Evolutionary conservation across 1,284 basidiomycete species (phyloP), one percentile per base, ranked within the genome.

Genomic region (Exobasidium rhododendri): DNA sequence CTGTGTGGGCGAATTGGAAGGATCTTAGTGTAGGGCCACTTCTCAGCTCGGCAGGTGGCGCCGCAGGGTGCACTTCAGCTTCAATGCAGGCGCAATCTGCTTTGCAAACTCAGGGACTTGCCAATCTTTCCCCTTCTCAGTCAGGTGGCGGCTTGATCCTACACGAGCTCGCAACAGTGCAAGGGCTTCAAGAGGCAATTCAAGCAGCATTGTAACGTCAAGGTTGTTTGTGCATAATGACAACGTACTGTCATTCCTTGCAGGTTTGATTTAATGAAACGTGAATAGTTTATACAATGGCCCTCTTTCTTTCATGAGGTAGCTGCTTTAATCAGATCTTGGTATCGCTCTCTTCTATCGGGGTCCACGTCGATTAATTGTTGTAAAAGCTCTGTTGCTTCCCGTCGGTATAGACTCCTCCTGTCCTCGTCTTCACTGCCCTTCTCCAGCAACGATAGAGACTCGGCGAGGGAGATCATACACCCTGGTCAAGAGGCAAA

Each of bases 1-100:
- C 83, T 49, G 82, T 90, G 3, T 94, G 93, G 93, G 81, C 82
- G 43, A 80, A 76, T n/a, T 92, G 89, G 83, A 85, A 82, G 24
- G 85, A 86, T 57, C 84, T 90, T 67, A 84, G 85, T 59, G 91
- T 96, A 4, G 89, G 90, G 3, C 92, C 93, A 2, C 82, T 97
- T 14, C 84, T 85, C 3, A 86, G 87, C 10, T 82, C 84, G 32
- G 92, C 94, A 78, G 92, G 53, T 44, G 52, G 52, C n/a, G 2
- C 52, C 2, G 52, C 52, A 43, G 40, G 52, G 13, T 26, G 22
- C 14, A 32, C 11, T 4, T 40, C 52, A 26, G 4, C 52, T n/a
- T 26, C 52, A 4, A 22, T 30, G 20, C 32, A 55, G 28, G 32
- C 22, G 14, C 52, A 55, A 22, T 17, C 22, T n/a, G 40, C 31